Conservation (phyloP, 257 asterid species). For the Euphrasia confusa region DNA sequence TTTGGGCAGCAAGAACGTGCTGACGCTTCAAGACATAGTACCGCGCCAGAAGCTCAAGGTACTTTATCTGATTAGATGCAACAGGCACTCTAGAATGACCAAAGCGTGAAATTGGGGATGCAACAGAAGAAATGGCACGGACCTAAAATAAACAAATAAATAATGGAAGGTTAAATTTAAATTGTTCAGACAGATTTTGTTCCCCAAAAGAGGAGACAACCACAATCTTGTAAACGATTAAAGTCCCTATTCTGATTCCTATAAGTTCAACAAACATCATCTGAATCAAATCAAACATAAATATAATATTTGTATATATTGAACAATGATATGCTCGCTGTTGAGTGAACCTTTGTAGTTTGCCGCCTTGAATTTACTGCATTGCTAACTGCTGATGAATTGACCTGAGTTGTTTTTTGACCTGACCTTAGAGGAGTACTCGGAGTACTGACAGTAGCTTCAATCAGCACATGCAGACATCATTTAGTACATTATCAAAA, state of each 20-base stretch:
- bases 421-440: too few species aligned
- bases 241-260: constrained; percentile 6
- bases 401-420: too few species aligned
- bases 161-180: constrained; percentile 8
- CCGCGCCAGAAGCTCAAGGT: constrained; percentile 81
- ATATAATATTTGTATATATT: background rate
- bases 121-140: constrained; percentile 46
- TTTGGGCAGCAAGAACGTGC: constrained; percentile 91
- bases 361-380: too few species aligned
- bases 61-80: constrained; percentile 61
- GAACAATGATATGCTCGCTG: too few species aligned
- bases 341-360: too few species aligned
- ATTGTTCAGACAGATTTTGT: constrained; percentile 11
- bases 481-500: too few species aligned
- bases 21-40: constrained; percentile 88
- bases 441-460: too few species aligned
- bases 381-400: too few species aligned
- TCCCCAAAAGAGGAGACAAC: constrained; percentile 9
- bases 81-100: constrained; percentile 52
- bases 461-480: too few species aligned
- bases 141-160: constrained; percentile 29
- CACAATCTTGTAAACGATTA: constrained; percentile 10
- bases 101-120: constrained; percentile 41
- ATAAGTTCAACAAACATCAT: constrained; percentile 17
- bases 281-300: constrained; percentile 16